These are phyloP conservation scores for Paratinospora sagittata DNA, from an alignment of 164 flowering plant genomes.

Conservation along the genomic window DNA sequence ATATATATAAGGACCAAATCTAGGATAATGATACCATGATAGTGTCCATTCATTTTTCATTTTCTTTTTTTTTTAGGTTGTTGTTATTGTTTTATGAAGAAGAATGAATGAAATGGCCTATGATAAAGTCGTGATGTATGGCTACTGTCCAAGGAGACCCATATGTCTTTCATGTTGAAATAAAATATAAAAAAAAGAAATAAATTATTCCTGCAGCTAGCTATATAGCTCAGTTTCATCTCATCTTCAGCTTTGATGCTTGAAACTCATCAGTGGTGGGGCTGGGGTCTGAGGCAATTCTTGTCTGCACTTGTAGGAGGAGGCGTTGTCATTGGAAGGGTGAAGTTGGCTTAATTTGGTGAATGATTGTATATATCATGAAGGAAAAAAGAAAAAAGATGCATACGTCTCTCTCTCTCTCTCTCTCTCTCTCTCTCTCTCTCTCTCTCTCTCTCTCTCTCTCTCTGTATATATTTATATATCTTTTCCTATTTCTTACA, in stretches of 20 bases:
- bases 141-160: neutral
- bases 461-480: no score
- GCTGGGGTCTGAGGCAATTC: neutral
- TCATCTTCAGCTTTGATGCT: neutral
- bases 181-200: no score
- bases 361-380: neutral
- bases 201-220: neutral
- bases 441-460: no score
- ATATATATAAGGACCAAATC: constrained; percentile 4
- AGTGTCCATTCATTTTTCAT: neutral
- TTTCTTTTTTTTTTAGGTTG: neutral
- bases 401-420: neutral
- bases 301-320: neutral
- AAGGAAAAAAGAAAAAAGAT: neutral
- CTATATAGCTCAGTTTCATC: neutral
- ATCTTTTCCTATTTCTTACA: no score
- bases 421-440: no score
- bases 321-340: neutral
- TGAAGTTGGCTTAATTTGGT: no score
- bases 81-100: neutral
- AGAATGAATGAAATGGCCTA: neutral
- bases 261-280: neutral
- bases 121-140: neutral
- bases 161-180: neutral
- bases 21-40: neutral